Conservation (phyloP, 805 yeast species). For the Blastobotrys peoriensis region DNA sequence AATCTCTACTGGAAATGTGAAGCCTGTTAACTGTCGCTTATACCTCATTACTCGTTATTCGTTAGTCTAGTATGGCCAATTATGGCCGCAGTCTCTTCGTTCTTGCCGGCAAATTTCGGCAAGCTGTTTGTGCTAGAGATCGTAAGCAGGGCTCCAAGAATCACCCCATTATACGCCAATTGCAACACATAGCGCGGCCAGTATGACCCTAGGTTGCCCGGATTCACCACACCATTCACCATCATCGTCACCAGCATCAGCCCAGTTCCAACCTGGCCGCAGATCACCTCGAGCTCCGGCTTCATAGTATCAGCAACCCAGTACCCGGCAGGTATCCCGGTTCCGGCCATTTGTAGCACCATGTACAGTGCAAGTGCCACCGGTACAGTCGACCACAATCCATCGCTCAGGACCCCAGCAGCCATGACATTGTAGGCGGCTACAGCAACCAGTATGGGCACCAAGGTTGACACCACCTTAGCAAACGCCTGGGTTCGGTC, state of each 20-base stretch:
- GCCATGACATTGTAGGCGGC: background rate
- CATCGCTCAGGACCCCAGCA: background rate
- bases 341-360: background rate
- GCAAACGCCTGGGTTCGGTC: background rate
- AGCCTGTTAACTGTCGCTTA: no score
- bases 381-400: background rate
- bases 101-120: conserved; percentile 34
- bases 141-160: background rate
- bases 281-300: background rate
- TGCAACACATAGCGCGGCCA: background rate
- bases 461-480: background rate
- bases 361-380: background rate
- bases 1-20: no score
- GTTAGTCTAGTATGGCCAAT: no score
- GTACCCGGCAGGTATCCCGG: background rate
- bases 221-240: background rate
- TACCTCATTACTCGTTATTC: no score
- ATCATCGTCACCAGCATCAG: background rate
- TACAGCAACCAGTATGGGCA: background rate
- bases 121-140: background rate
- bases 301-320: background rate
- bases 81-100: conserved; percentile 37
- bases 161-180: background rate
- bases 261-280: background rate
- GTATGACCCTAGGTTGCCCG: background rate